Evolutionary conservation across 108 stramenopile genomes (phyloP).

Genomic region (Ochromonas danica): DNA sequence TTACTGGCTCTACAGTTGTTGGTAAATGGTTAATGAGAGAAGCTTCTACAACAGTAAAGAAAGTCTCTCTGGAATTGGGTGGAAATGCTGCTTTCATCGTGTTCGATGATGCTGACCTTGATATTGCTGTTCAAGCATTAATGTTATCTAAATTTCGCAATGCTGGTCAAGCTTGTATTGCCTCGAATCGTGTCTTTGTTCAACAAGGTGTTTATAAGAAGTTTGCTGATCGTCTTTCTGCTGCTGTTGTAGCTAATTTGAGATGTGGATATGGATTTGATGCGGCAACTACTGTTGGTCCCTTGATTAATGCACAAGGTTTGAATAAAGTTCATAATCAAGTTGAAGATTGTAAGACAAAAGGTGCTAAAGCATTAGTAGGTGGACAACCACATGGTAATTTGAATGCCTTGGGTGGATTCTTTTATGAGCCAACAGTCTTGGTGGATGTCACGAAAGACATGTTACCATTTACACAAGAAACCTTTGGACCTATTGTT

Average conservation of each 20-base stretch:
- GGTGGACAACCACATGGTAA: slow-evolving; percentile 64
- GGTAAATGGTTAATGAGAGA: slow-evolving; percentile 73
- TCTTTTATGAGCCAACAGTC: slow-evolving; percentile 82
- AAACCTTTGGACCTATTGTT: slow-evolving; percentile 70
- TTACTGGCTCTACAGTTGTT: slow-evolving; percentile 85
- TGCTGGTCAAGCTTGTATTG: slow-evolving; percentile 90
- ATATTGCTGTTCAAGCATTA: slow-evolving; percentile 71
- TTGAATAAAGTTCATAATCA: slow-evolving; percentile 59
- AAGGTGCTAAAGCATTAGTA: slow-evolving; percentile 66
- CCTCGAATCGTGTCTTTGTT: slow-evolving; percentile 82
- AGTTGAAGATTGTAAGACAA: slow-evolving; percentile 68
- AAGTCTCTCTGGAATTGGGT: slow-evolving; percentile 65
- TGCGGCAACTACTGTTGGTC: slow-evolving; percentile 67
- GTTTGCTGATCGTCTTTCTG: slow-evolving; percentile 61
- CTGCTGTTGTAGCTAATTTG: slow-evolving; percentile 44
- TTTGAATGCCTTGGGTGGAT: slow-evolving; percentile 46
- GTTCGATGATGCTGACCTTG: slow-evolving; percentile 84
- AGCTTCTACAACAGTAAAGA: slow-evolving; percentile 70
- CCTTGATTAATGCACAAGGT: slow-evolving; percentile 68
- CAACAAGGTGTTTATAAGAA: slow-evolving; percentile 71
- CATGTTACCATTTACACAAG: slow-evolving; percentile 66
- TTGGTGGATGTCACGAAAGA: slow-evolving; percentile 66
- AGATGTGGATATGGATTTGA: slow-evolving; percentile 70
- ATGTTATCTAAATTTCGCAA: slow-evolving; percentile 81
- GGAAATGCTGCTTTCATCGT: slow-evolving; percentile 91